Conservation (phyloP, 1,284 basidiomycete genomes). For the Boletus coffeatus region DNA sequence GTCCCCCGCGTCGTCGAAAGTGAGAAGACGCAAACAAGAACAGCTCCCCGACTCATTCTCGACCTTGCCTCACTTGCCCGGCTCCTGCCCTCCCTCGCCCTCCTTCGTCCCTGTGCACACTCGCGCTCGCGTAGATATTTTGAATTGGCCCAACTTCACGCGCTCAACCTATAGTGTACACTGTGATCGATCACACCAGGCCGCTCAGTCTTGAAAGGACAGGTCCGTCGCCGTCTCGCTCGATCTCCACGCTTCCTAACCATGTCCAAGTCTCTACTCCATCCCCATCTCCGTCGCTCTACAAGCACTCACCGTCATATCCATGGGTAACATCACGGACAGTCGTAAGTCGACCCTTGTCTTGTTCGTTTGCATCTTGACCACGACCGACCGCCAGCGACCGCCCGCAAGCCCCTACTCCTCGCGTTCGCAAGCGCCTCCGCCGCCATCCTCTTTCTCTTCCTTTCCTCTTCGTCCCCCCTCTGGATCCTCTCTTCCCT, state of each 20-base stretch:
- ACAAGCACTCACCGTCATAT: conserved; percentile 87
- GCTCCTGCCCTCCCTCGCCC: no score
- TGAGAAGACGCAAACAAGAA: no score
- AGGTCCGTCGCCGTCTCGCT: conserved; percentile 46
- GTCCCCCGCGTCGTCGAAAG: no score
- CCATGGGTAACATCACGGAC: conserved; percentile 85
- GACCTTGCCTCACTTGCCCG: no score
- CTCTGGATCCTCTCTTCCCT: conserved; percentile 61
- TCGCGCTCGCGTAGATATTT: no score
- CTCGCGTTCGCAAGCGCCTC: conserved; percentile 67
- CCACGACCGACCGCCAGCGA: conserved; percentile 41
- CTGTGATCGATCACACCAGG: no score
- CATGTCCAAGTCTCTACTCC: conserved; percentile 65
- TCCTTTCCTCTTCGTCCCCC: conserved; percentile 62
- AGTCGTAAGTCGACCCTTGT: conserved; percentile 50
- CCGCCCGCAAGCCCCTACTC: conserved; percentile 73
- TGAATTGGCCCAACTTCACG: no score
- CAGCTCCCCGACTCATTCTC: no score
- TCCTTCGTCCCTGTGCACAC: no score
- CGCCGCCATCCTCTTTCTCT: conserved; percentile 64
- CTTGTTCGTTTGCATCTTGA: not conserved
- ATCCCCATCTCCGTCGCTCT: conserved; percentile 81
- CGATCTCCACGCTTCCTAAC: not conserved
- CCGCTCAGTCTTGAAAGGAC: conserved; percentile 3
- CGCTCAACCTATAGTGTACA: no score